phyloP scores from a whole-genome alignment of 73 alveolate genomes.

The Paramecium primaurelia region DNA sequence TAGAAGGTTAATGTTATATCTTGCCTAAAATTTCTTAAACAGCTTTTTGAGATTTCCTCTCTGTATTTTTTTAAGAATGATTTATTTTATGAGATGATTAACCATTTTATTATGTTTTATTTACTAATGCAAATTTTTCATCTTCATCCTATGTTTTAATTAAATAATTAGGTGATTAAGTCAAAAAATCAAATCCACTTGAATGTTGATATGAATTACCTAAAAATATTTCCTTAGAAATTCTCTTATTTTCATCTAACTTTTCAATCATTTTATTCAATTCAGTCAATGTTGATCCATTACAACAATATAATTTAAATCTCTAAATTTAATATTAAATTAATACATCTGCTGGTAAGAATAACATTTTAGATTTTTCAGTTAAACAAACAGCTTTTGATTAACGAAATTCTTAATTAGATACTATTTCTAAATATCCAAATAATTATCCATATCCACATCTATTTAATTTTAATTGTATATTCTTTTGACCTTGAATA shows the following conservation, averaged over 20 bases:
- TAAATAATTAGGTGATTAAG: not conserved
- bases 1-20: not conserved
- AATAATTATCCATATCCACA: constrained; percentile 30
- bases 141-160: not conserved
- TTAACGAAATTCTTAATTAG: not conserved
- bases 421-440: not conserved
- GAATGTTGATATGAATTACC: not conserved
- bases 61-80: not conserved
- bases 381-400: constrained; percentile 37
- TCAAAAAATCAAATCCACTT: not conserved
- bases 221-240: not conserved
- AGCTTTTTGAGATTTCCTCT: not conserved
- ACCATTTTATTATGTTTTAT: not conserved
- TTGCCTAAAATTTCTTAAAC: not conserved
- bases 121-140: not conserved
- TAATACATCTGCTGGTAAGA: constrained; percentile 33
- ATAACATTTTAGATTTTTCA: constrained; percentile 25
- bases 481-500: not conserved
- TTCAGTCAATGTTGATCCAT: not conserved
- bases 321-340: not conserved
- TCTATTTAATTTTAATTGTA: not conserved
- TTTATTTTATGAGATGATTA: not conserved
- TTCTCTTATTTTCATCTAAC: not conserved
- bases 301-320: constrained; percentile 27
- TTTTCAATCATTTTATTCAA: not conserved